Base-by-base conservation (phyloP, 768 basidiomycete species). In the Fistulinella prunicolor region DNA sequence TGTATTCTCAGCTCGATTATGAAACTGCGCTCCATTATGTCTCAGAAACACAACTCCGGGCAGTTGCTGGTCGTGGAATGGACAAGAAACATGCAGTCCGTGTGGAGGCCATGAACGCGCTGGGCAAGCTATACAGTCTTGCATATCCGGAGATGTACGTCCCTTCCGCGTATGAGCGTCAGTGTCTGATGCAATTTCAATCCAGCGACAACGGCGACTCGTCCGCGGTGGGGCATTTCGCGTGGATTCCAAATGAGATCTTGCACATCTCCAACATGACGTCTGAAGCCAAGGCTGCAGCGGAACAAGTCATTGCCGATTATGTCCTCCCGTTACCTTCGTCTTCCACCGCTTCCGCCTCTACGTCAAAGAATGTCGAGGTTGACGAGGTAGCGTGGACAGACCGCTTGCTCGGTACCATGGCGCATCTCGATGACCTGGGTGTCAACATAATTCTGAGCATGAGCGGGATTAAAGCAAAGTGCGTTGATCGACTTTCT, bases 81-180 rank as follows among this genome's bases (percentile, higher is more conserved):
- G 96, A 99, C 67, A 92, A 89, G 69, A 96, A 91, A 79, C 71
- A 75, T 21, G 50, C 69, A 35, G 88, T 91, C 6, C 85, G 87
- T 14, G 56, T 71, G 0, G 90, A 94, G 67, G 91, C 96, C 0
- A 74, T 89, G 52, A 83, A 77, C 28, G 81, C 81, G 13, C 67
- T 95, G 1, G 90, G 85, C 4, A 85, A 80, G 55, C 69, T 97
- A 2, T 98, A 88, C 64, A 79, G 77, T 51, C 70, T 86, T 12
- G 93, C 94, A 0, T 94, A 84, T 65, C 80, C 86, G 0, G 93
- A 96, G 65, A 94, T 99, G 93, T 96, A 55, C 49, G 89, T 43
- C 28, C 22, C 22, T 41, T 26, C n/a, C 17, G 19, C 10, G n/a
- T 12, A 4, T 7, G 46, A 28, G n/a, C 36, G 19, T 42, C 24